Percentiles rank a stretch among this genome's conserved stretches.
These are phyloP conservation scores for Auricularia auricula-judae DNA, from an alignment of 768 basidiomycete species.

Conservation along the genomic window DNA sequence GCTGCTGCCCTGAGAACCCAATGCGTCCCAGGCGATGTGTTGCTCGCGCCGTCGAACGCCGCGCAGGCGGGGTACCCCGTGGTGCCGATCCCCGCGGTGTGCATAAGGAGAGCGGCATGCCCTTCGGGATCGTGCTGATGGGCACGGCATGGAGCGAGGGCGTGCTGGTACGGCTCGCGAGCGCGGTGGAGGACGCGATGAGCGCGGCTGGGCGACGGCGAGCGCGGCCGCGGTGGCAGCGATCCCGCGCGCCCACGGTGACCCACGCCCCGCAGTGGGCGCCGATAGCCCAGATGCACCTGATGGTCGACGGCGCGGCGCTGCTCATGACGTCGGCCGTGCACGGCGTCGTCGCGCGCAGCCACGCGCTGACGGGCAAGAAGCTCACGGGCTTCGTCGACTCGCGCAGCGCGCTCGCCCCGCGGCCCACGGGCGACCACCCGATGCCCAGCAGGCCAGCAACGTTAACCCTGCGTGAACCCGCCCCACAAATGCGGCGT, in stretches of 20 bases:
- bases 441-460: background rate
- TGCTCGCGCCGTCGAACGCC: no score
- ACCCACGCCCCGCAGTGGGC: slow-evolving; percentile 56
- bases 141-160: no score
- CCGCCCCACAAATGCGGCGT: slow-evolving; percentile 3
- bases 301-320: slow-evolving; percentile 38
- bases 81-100: no score
- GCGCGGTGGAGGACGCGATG: no score
- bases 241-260: slow-evolving; percentile 46
- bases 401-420: background rate
- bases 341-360: slow-evolving; percentile 65
- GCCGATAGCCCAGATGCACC: slow-evolving; percentile 43
- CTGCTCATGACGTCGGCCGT: slow-evolving; percentile 53
- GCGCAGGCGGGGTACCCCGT: no score
- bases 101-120: no score
- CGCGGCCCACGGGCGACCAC: slow-evolving; percentile 2
- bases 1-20: no score
- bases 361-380: slow-evolving; percentile 50
- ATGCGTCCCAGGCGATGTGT: no score
- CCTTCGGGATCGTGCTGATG: no score
- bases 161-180: no score
- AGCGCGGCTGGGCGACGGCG: no score
- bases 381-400: background rate
- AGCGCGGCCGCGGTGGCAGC: slow-evolving; percentile 41
- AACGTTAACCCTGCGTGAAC: background rate